Conservation (phyloP, 2,329 filamentous ascomycete species). For the Alternaria atra region DNA sequence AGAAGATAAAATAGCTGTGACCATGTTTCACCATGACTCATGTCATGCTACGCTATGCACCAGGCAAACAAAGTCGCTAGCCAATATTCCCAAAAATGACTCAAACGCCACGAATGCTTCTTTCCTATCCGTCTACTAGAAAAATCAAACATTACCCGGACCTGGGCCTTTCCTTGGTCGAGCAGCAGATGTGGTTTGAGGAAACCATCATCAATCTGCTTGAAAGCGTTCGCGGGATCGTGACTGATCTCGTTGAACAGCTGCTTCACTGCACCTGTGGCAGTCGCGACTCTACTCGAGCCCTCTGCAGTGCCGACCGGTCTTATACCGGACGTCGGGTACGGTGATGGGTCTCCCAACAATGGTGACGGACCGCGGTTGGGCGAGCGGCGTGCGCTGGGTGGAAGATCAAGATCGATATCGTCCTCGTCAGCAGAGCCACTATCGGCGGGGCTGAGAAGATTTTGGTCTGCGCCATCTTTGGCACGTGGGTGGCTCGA, state of each 20-base stretch:
- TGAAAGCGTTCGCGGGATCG: constrained; percentile 89
- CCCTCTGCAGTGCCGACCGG: constrained; percentile 29
- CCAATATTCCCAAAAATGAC: not conserved
- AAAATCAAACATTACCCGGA: constrained; percentile 45
- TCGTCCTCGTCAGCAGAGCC: constrained; percentile 62
- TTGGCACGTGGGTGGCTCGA: constrained; percentile 59
- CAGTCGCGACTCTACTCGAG: constrained; percentile 64
- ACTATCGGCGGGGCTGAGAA: constrained; percentile 60
- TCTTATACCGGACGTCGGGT: constrained; percentile 52
- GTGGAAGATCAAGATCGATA: constrained; percentile 68
- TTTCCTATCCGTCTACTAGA: not conserved
- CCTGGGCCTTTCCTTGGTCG: constrained; percentile 64
- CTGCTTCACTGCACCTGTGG: constrained; percentile 79
- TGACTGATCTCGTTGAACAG: constrained; percentile 80
- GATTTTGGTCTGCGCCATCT: constrained; percentile 62
- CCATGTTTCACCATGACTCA: not conserved
- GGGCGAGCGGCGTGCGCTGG: constrained; percentile 61
- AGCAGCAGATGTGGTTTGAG: constrained; percentile 91
- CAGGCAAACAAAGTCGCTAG: constrained; percentile 3
- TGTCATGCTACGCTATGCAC: not conserved
- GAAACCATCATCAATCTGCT: constrained; percentile 92
- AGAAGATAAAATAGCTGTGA: not conserved
- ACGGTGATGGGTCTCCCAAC: constrained; percentile 37
- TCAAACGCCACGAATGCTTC: constrained; percentile 10
- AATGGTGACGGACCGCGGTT: constrained; percentile 46